Percentiles rank a stretch among this genome's conserved stretches.
Conservation (phyloP, 2,329 filamentous ascomycete species). For the Taxawa tesnikishii region DNA sequence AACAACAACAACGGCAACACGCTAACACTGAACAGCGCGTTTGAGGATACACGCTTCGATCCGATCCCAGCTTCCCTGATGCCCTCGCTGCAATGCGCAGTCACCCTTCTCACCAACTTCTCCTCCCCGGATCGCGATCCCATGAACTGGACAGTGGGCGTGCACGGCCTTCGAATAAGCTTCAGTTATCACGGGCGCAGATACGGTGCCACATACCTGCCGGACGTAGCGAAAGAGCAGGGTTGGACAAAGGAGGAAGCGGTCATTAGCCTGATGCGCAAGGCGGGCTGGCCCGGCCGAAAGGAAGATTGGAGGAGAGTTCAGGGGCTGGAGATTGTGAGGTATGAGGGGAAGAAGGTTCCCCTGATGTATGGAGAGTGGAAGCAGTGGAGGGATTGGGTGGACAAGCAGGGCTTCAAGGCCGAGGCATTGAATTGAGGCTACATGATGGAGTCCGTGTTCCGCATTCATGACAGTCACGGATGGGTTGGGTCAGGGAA, state of each 20-base stretch:
- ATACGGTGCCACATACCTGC: slow-evolving; percentile 81
- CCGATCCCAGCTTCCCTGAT: slow-evolving; percentile 57
- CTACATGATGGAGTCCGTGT: too few relatives aligned
- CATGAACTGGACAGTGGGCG: slow-evolving; percentile 77
- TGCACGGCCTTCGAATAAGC: slow-evolving; percentile 75
- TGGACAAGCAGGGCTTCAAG: slow-evolving; percentile 20
- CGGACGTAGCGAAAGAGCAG: slow-evolving; percentile 83
- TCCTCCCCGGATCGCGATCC: slow-evolving; percentile 48
- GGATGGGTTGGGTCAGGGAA: too few relatives aligned
- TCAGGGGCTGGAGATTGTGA: slow-evolving; percentile 58
- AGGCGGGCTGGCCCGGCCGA: slow-evolving; percentile 76
- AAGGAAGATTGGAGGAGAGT: slow-evolving; percentile 62
- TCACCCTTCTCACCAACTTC: slow-evolving; percentile 55
- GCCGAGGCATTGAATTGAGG: neutral
- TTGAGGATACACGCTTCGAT: slow-evolving; percentile 50
- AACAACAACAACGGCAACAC: slow-evolving; percentile 6
- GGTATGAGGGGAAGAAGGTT: slow-evolving; percentile 78
- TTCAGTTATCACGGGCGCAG: slow-evolving; percentile 64
- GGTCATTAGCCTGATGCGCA: slow-evolving; percentile 77
- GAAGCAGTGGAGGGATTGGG: slow-evolving; percentile 69
- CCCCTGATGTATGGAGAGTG: slow-evolving; percentile 60
- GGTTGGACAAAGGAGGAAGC: slow-evolving; percentile 94
- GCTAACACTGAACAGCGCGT: slow-evolving; percentile 41
- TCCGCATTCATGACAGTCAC: too few relatives aligned
- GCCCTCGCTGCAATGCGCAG: slow-evolving; percentile 59